Evolutionary conservation across 495 filamentous ascomycete species (phyloP), one percentile per base, ranked within the genome.

Genomic region (Penicillium canariense): DNA sequence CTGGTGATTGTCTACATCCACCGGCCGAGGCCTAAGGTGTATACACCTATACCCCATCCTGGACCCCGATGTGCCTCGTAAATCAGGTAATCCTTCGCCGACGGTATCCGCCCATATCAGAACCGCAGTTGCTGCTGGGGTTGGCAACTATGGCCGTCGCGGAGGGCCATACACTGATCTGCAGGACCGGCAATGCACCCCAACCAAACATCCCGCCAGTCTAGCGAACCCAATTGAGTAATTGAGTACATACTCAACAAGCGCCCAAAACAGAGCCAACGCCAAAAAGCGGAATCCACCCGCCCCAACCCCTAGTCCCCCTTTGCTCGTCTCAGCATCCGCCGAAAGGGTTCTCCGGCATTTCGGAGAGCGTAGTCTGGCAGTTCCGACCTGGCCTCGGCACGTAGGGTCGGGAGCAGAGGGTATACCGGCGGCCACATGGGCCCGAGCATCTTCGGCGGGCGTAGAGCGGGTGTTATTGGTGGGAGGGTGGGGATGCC

Each of bases 311-410:
- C 8, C 12, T 10, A 11, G 14, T 34, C 12, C 14, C 20, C 11
- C 20, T 7, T 27, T 17, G 38, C n/a, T 22, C 25, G 4, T 10
- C 18, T 18, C 17, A 28, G 12, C 9, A 12, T 15, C 47, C 43
- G 39, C 56, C 50, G 49, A 50, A 54, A 54, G 50, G 45, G 17
- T 9, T 1, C n/a, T 11, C 50, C 56, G 56, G 50, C 56, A 58
- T 38, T 38, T 35, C 28, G 28, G 38, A 17, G 18, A 23, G 8
- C 15, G 6, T 8, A 6, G 10, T 8, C 6, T 5, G 15, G 4
- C 18, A 7, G 18, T 17, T 15, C 46, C 36, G 46, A 44, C 5
- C 4, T 10, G 18, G 5, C 8, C 18, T 47, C 48, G 48, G 52
- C 51, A 55, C 35, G 32, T 22, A 42, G 28, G 17, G 4, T 55